Evolutionary conservation across 129 eudicot species (phyloP).

Genomic region (Escallonia herrerae): DNA sequence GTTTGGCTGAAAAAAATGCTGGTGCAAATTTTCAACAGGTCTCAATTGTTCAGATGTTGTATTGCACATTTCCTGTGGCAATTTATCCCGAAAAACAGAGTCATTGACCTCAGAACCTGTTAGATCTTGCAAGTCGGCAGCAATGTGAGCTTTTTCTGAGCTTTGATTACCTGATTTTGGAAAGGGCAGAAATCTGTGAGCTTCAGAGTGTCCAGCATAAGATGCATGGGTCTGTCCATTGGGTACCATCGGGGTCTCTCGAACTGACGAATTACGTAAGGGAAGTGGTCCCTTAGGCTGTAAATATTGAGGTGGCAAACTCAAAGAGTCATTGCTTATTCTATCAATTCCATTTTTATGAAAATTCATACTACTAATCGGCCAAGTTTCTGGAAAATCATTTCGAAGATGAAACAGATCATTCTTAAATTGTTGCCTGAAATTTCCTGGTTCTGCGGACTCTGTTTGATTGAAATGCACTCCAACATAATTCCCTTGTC

Average conservation of each 20-base stretch:
- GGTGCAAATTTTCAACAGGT: slow-evolving; percentile 27
- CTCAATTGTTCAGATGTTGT: slow-evolving; percentile 22
- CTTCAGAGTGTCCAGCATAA: slow-evolving; percentile 9
- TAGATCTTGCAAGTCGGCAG: slow-evolving; percentile 21
- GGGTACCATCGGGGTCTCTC: background rate
- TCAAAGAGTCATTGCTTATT: slow-evolving; percentile 7
- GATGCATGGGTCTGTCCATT: background rate
- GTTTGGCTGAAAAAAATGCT: slow-evolving; percentile 16
- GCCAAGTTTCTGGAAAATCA: slow-evolving; percentile 15
- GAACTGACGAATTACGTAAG: slow-evolving; percentile 1
- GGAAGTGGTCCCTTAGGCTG: slow-evolving; percentile 3
- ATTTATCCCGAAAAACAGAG: slow-evolving; percentile 15
- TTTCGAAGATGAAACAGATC: slow-evolving; percentile 17
- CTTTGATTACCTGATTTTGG: slow-evolving; percentile 7
- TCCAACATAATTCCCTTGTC: background rate
- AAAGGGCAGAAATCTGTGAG: slow-evolving; percentile 8
- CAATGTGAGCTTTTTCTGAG: slow-evolving; percentile 12
- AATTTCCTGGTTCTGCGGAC: slow-evolving; percentile 21
- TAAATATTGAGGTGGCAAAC: slow-evolving; percentile 14
- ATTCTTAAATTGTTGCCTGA: slow-evolving; percentile 20
- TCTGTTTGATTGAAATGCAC: slow-evolving; percentile 10
- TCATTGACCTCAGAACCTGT: slow-evolving; percentile 15
- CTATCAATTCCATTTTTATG: slow-evolving; percentile 11
- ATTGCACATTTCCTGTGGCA: slow-evolving; percentile 11
- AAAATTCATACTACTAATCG: slow-evolving; percentile 5